Conservation (phyloP, 306 rosid species). For the Amphicarpaea edgeworthii region DNA sequence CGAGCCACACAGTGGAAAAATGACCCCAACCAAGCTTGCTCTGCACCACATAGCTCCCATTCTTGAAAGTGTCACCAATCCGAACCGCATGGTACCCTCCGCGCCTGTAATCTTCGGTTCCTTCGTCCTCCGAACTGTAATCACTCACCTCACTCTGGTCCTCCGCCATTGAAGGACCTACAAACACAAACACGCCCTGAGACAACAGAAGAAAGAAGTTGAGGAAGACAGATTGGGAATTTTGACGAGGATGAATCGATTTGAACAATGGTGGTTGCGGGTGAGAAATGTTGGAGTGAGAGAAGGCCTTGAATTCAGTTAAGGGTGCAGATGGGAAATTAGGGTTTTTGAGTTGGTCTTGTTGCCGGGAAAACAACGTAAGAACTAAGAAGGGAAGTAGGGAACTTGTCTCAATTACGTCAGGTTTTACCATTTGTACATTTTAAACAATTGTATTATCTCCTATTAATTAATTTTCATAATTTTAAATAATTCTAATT, state of each 20-base stretch:
- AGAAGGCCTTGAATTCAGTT: conserved; percentile 27
- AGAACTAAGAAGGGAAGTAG: not conserved
- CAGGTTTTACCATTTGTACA: not conserved
- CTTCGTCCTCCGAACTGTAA: conserved; percentile 95
- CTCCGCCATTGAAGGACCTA: conserved; percentile 69
- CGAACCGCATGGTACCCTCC: conserved; percentile 98
- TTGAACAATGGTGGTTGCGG: not conserved
- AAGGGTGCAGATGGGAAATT: conserved; percentile 42
- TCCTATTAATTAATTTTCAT: too few species aligned
- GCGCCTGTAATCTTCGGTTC: conserved; percentile 94
- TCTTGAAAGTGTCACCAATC: conserved; percentile 84
- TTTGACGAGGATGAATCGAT: conserved; percentile 5
- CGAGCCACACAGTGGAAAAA: conserved; percentile 99
- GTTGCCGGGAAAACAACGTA: conserved; percentile 60
- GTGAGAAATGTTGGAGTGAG: not conserved
- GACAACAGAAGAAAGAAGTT: not conserved
- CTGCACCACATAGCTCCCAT: conserved; percentile 82
- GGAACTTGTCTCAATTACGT: not conserved
- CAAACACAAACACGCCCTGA: conserved; percentile 16
- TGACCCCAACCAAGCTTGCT: conserved; percentile 99
- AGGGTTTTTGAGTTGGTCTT: conserved; percentile 58
- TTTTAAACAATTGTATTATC: too few species aligned
- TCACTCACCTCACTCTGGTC: conserved; percentile 74
- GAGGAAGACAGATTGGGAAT: not conserved
- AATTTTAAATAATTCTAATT: too few species aligned